These are phyloP conservation scores for Saccharomyces hybrid DNA, from an alignment of 1,139 yeast species.

Conservation along the genomic window DNA sequence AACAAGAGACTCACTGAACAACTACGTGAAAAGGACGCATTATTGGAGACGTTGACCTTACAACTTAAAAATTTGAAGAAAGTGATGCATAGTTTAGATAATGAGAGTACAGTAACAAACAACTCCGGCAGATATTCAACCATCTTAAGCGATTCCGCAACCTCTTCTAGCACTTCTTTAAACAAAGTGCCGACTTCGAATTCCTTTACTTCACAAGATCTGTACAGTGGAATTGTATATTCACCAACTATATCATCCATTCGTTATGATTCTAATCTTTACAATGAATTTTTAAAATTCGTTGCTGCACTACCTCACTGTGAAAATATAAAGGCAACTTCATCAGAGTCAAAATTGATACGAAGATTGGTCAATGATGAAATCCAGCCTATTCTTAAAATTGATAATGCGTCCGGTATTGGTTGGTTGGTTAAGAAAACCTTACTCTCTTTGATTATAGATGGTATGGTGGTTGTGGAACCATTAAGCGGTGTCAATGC, in stretches of 20 bases:
- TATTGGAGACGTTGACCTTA: constrained; percentile 57
- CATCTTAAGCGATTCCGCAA: constrained; percentile 13
- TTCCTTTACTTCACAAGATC: constrained; percentile 10
- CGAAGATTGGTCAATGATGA: constrained; percentile 66
- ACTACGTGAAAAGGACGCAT: constrained; percentile 61
- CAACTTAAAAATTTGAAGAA: constrained; percentile 66
- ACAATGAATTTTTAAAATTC: constrained; percentile 34
- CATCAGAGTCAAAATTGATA: constrained; percentile 50
- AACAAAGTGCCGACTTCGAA: constrained; percentile 13
- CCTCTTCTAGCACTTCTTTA: constrained; percentile 18
- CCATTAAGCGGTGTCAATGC: constrained; percentile 84
- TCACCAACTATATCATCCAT: constrained; percentile 52
- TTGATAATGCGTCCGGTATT: constrained; percentile 55
- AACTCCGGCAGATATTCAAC: constrained; percentile 15
- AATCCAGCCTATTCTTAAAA: constrained; percentile 59
- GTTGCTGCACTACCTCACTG: constrained; percentile 30
- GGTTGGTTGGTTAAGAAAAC: constrained; percentile 53
- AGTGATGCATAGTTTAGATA: constrained; percentile 42
- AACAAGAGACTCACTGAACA: constrained; percentile 51
- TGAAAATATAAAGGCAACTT: constrained; percentile 32
- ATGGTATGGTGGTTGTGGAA: constrained; percentile 75
- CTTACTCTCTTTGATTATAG: constrained; percentile 60
- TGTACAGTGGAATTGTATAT: constrained; percentile 29
- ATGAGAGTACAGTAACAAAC: constrained; percentile 22
- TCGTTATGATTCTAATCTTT: constrained; percentile 47